These are phyloP conservation scores for Talaromyces islandicus DNA, from an alignment of 2,329 filamentous ascomycete genomes.

Conservation along the genomic window DNA sequence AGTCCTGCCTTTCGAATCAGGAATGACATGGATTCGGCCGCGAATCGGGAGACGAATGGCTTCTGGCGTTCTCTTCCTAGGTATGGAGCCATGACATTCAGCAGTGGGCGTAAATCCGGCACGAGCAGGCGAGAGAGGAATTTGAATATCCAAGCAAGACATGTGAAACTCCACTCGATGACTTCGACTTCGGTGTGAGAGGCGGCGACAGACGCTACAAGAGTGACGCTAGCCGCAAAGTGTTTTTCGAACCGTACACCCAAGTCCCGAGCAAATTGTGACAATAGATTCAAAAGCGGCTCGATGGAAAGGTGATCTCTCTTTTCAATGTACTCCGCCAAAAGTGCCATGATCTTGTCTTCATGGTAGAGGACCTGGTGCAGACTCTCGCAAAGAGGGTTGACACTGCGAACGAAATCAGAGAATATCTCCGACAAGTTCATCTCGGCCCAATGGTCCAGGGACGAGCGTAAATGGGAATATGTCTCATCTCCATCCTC, in stretches of 20 bases:
- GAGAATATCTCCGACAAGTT: slow-evolving; percentile 81
- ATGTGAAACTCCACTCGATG: slow-evolving; percentile 97
- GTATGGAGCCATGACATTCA: slow-evolving; percentile 74
- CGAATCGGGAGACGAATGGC: slow-evolving; percentile 81
- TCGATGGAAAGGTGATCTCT: slow-evolving; percentile 77
- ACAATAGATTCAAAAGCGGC: slow-evolving; percentile 78
- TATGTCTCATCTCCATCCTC: slow-evolving; percentile 68
- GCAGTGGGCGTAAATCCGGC: slow-evolving; percentile 77
- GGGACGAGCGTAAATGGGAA: slow-evolving; percentile 78
- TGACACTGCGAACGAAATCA: slow-evolving; percentile 67
- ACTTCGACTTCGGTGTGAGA: slow-evolving; percentile 74
- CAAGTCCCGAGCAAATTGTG: slow-evolving; percentile 91
- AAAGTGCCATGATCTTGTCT: slow-evolving; percentile 70
- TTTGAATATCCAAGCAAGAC: slow-evolving; percentile 93
- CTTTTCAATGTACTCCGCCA: slow-evolving; percentile 70
- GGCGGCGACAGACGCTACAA: slow-evolving; percentile 73
- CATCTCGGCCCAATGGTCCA: slow-evolving; percentile 86
- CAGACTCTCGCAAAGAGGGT: slow-evolving; percentile 78
- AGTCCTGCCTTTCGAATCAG: slow-evolving; percentile 82
- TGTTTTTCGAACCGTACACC: slow-evolving; percentile 82
- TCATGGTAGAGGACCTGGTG: slow-evolving; percentile 90
- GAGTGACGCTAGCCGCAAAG: slow-evolving; percentile 67
- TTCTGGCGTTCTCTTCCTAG: slow-evolving; percentile 79
- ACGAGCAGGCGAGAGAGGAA: slow-evolving; percentile 85
- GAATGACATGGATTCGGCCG: slow-evolving; percentile 92